A percentile compares a stretch with the other conserved stretches of the same genome.
These are phyloP conservation scores for Ophiostoma perfectum DNA, from an alignment of 2,329 filamentous ascomycete species.

Conservation along the genomic window DNA sequence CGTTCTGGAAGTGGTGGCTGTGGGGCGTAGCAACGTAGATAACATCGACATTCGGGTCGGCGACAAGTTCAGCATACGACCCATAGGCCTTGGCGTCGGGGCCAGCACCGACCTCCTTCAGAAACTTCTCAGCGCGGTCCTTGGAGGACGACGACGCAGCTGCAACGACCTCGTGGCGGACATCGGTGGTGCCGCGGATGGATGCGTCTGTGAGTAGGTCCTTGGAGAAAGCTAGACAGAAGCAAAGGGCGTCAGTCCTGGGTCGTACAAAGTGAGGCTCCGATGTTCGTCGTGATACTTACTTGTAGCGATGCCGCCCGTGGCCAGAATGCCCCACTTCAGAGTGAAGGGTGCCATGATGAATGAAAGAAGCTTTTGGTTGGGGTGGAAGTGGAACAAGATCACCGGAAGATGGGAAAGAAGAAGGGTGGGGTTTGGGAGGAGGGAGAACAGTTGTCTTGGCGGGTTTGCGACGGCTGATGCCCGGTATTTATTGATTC, in stretches of 20 bases:
- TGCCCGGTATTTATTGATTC: background rate
- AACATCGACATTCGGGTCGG: slow-evolving; percentile 73
- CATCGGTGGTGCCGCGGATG: slow-evolving; percentile 62
- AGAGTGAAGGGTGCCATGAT: slow-evolving; percentile 40
- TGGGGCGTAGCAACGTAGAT: slow-evolving; percentile 87
- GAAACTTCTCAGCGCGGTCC: slow-evolving; percentile 64
- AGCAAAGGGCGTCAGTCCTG: background rate
- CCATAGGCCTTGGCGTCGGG: slow-evolving; percentile 63
- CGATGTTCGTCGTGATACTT: slow-evolving; percentile 28
- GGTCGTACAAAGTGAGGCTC: no score
- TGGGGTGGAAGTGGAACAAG: background rate
- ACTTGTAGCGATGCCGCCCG: slow-evolving; percentile 55
- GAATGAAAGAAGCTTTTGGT: background rate
- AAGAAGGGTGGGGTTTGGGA: background rate
- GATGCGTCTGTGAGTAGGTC: slow-evolving; percentile 72
- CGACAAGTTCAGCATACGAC: slow-evolving; percentile 75
- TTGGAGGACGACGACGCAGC: slow-evolving; percentile 73
- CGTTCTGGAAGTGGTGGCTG: slow-evolving; percentile 89
- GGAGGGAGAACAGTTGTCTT: background rate
- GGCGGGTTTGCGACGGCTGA: background rate
- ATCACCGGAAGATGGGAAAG: background rate
- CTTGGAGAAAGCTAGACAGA: slow-evolving; percentile 57
- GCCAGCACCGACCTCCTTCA: slow-evolving; percentile 65
- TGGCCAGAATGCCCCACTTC: slow-evolving; percentile 58
- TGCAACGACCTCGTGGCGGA: slow-evolving; percentile 71